Evolutionary conservation across 176 grass and related monocot genomes (phyloP).

Genomic region (Puccinellia tenuiflora): DNA sequence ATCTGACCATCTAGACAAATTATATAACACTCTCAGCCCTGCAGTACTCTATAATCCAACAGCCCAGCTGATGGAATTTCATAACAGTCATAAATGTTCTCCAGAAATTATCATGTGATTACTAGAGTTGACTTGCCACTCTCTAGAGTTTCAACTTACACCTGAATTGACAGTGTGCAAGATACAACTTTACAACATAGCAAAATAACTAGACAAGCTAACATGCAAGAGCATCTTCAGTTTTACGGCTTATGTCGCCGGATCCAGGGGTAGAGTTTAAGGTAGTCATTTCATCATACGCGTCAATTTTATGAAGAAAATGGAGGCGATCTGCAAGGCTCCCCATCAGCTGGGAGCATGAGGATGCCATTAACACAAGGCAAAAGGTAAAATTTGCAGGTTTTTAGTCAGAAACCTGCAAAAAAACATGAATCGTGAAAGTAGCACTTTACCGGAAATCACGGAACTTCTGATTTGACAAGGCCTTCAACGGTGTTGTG

Average conservation of each 20-base stretch:
- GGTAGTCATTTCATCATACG: not conserved
- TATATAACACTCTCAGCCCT: not conserved
- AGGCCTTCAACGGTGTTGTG: constrained; percentile 91
- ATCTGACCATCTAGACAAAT: not conserved
- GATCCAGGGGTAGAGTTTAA: not conserved
- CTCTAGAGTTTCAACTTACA: not conserved
- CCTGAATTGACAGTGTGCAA: not conserved
- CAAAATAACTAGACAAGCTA: not conserved
- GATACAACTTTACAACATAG: not conserved
- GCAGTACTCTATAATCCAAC: not conserved
- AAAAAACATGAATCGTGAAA: constrained; percentile 11
- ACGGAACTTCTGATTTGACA: constrained; percentile 95
- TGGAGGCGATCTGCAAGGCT: not conserved
- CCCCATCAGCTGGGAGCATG: not conserved
- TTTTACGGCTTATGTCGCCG: not conserved
- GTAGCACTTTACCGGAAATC: constrained; percentile 67
- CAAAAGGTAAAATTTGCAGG: not conserved
- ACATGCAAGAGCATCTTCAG: not conserved
- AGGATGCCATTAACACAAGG: not conserved
- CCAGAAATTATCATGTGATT: not conserved
- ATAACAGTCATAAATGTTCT: constrained; percentile 15
- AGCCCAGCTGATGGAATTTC: not conserved
- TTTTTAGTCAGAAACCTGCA: not conserved
- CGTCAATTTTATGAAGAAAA: not conserved
- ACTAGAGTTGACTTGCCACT: not conserved